These are phyloP conservation scores for Spizellomyces punctatus DNA, from an alignment of 192 early-diverging fungal genomes.

Conservation along the genomic window DNA sequence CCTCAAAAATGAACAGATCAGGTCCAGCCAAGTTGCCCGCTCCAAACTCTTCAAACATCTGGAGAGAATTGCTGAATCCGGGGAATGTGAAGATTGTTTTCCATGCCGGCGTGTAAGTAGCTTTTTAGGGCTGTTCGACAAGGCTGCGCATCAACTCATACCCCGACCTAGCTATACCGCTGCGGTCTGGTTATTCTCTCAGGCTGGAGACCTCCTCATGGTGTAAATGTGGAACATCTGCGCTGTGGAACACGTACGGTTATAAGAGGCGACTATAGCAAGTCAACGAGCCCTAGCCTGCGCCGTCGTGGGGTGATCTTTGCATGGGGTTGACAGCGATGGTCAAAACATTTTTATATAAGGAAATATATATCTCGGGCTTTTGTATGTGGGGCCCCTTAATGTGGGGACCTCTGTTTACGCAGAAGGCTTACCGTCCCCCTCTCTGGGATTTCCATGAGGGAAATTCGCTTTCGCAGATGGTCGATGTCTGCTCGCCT, in stretches of 20 bases:
- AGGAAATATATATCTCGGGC: too few relatives aligned
- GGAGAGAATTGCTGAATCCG: constrained; percentile 31
- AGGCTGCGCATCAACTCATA: neutral
- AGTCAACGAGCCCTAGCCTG: too few relatives aligned
- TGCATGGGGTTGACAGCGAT: too few relatives aligned
- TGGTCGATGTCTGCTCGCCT: constrained; percentile 26
- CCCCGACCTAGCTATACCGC: neutral
- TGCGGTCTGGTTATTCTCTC: neutral
- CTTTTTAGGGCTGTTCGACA: neutral
- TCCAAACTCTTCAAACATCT: neutral
- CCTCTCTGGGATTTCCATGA: constrained; percentile 22
- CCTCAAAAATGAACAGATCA: too few relatives aligned
- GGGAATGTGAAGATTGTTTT: constrained; percentile 39
- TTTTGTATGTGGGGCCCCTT: too few relatives aligned
- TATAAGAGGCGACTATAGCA: too few relatives aligned
- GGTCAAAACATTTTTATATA: too few relatives aligned
- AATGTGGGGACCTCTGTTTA: too few relatives aligned
- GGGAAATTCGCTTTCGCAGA: constrained; percentile 5
- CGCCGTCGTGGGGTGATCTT: too few relatives aligned
- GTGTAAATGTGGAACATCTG: neutral
- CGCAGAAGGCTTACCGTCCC: constrained; percentile 4
- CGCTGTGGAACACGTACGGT: too few relatives aligned
- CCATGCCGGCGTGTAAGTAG: constrained; percentile 33
- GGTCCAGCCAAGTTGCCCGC: too few relatives aligned
- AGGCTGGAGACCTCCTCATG: neutral